These are phyloP conservation scores for Copromyces sp. DNA, from an alignment of 495 filamentous ascomycete species.

Conservation along the genomic window DNA sequence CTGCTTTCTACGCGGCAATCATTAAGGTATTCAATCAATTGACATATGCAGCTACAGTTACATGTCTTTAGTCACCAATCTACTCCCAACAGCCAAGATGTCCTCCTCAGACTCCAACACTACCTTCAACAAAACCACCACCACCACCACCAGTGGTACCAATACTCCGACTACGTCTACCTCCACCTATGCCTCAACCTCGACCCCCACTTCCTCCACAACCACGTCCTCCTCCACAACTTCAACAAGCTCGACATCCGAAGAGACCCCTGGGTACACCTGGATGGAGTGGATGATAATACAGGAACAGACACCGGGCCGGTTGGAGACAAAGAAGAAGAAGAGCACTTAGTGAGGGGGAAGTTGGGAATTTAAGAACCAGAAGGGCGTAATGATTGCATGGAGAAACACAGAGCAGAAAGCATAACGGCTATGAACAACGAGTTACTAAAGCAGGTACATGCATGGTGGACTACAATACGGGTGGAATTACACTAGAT, in stretches of 20 bases:
- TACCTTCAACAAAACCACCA: no score
- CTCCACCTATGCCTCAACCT: neutral
- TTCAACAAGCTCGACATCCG: neutral
- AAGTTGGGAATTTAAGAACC: neutral
- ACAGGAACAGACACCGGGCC: neutral
- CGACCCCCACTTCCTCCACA: neutral
- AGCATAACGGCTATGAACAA: neutral
- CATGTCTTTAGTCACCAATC: no score
- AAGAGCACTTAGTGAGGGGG: neutral
- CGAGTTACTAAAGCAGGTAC: neutral
- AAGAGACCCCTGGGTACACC: neutral
- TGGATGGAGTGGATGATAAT: neutral
- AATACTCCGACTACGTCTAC: neutral
- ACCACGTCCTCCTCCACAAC: neutral
- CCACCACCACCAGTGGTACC: neutral
- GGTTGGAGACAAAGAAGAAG: neutral
- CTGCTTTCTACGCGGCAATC: neutral
- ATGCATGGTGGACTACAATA: neutral
- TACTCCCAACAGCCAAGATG: neutral
- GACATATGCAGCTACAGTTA: neutral
- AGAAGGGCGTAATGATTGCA: neutral
- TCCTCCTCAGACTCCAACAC: neutral
- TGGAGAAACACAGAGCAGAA: neutral
- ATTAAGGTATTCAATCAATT: neutral
- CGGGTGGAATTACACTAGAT: neutral